Evolutionary conservation across 1,284 basidiomycete species (phyloP).

Genomic region (Exobasidium rhododendri): DNA sequence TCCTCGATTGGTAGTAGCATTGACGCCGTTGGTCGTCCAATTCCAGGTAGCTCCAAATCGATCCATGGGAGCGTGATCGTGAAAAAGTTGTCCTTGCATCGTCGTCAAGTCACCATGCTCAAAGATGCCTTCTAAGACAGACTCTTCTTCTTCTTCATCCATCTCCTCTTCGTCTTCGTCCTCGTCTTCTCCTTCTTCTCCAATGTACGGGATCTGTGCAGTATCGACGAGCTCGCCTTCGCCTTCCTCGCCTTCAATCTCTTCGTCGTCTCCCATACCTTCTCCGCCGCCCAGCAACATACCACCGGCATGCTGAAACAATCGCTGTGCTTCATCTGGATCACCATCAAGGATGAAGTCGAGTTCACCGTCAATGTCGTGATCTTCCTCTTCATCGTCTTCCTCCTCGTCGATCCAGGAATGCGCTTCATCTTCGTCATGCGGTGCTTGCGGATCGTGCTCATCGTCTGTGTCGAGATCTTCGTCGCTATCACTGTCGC

Average conservation of each 20-base stretch:
- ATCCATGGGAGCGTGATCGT: constrained; percentile 31
- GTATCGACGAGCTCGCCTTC: constrained; percentile 26
- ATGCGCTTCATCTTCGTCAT: constrained; percentile 32
- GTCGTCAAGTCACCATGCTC: constrained; percentile 44
- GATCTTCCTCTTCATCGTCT: constrained; percentile 37
- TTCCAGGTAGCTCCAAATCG: constrained; percentile 53
- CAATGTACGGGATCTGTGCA: constrained; percentile 26
- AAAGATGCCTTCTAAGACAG: constrained; percentile 38
- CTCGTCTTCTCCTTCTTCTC: constrained; percentile 14
- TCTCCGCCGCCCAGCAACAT: not conserved
- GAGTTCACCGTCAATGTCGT: constrained; percentile 60
- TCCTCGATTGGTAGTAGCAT: not conserved
- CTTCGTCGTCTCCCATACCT: too few relatives aligned
- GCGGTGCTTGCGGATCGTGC: constrained; percentile 28
- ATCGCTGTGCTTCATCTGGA: constrained; percentile 18
- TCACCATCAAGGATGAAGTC: constrained; percentile 22
- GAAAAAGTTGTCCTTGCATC: constrained; percentile 19
- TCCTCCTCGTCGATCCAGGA: constrained; percentile 16
- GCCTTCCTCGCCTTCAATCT: constrained; percentile 20
- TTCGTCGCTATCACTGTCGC: constrained; percentile 12
- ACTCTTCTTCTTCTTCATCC: constrained; percentile 31
- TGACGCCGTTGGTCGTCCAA: constrained; percentile 29
- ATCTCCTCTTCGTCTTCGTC: constrained; percentile 36
- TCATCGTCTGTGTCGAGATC: constrained; percentile 33
- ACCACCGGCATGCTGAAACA: constrained; percentile 7